phyloP scores from a whole-genome alignment of 495 filamentous ascomycete genomes.

The Penicillium parvum region DNA sequence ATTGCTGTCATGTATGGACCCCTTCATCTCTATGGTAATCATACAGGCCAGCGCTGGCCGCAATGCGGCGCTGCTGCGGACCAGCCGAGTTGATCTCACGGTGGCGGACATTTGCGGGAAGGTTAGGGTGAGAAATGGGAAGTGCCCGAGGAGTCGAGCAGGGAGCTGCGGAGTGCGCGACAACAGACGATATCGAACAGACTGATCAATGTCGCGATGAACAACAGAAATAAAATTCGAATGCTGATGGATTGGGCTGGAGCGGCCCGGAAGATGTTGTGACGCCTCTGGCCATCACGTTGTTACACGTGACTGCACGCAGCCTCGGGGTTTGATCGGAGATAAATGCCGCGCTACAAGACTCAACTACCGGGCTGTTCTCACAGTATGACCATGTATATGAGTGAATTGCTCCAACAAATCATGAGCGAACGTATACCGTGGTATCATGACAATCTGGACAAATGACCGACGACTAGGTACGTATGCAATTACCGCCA shows the following conservation, averaged over 20 bases:
- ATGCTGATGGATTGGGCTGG: conserved; percentile 7
- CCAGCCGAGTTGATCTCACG: conserved; percentile 41
- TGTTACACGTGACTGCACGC: conserved; percentile 28
- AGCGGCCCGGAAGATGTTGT: conserved; percentile 19
- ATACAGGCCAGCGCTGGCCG: conserved; percentile 32
- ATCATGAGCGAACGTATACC: neutral
- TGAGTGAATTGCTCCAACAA: neutral
- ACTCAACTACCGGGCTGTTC: too few species aligned
- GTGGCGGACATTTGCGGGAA: conserved; percentile 42
- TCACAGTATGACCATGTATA: too few species aligned
- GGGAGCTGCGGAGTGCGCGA: conserved; percentile 19
- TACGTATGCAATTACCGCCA: neutral
- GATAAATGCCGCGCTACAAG: conserved; percentile 13
- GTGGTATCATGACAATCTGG: conserved; percentile 3
- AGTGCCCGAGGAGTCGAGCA: conserved; percentile 28
- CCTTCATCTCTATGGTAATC: neutral
- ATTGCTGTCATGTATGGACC: neutral
- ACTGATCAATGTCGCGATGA: conserved; percentile 5
- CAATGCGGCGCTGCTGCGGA: conserved; percentile 37
- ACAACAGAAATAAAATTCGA: conserved; percentile 1
- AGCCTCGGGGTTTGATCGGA: conserved; percentile 27
- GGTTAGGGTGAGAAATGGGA: conserved; percentile 22
- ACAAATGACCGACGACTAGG: neutral
- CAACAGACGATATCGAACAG: conserved; percentile 10
- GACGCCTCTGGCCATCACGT: conserved; percentile 24